Base-by-base conservation (phyloP, 768 basidiomycete genomes). In the Termitomyces sp. region DNA sequence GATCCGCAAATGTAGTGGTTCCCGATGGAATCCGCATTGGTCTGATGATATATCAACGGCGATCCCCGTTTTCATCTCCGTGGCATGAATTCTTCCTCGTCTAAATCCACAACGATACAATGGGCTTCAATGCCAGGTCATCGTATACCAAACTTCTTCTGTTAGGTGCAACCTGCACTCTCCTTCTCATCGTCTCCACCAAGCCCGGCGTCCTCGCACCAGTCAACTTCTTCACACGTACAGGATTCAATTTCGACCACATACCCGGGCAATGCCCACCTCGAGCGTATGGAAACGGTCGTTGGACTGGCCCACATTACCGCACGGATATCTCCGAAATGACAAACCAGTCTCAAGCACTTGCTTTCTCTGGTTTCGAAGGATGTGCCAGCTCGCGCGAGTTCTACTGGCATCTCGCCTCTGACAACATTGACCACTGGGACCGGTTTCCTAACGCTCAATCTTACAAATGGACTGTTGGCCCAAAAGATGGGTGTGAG, bases 341-440 rank as follows among this genome's bases (percentile, higher is more conserved):
- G 70, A 72, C 72, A 3, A 54, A 64, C 20, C 64, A 66, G 12
- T 73, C 77, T 33, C 80, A 87, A 59, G 79, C 76, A 7, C 69
- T 84, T 47, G 66, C 60, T 4, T 81, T 86, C 62, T 75, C 81
- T n/a, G 85, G 85, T 6, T 78, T 86, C 37, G 72, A 78, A 56
- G 84, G 84, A 33, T 88, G 86, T 61, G 86, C 87, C 20, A 81
- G 81, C 63, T 78, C 80, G 57, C 75, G 85, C 55, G 86, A 88
- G 68, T 80, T 78, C 62, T 72, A 71, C 58, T 88, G 86, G 87
- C 87, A 88, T 67, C 73, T 88, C 27, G 85, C 76, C 8, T 68
- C 79, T 0, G 84, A 86, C 69, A 75, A 72, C 20, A 64, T 71
- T 52, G 74, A 75, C 12, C 73, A 76, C 31, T 85, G 73, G 72